Evolutionary conservation across 352 stramenopile species (phyloP).

Genomic region (Poterioochromonas sp.): DNA sequence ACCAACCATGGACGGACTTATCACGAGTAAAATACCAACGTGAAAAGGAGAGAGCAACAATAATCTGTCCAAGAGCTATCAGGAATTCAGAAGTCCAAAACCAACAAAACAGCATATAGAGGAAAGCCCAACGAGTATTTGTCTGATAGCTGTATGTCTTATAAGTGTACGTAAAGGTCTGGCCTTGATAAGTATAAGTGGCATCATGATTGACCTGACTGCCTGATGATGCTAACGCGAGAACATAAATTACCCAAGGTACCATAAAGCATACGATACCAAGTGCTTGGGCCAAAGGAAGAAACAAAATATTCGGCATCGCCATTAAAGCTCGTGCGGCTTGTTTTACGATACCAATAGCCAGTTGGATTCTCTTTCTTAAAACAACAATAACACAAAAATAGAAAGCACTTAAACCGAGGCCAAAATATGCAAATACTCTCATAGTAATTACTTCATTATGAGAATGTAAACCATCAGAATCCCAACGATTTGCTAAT

Average conservation of each 20-base stretch:
- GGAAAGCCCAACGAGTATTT: slow-evolving; percentile 28
- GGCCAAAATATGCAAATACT: background rate
- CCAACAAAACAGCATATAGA: slow-evolving; percentile 74
- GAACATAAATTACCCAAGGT: slow-evolving; percentile 54
- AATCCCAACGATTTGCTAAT: slow-evolving; percentile 32
- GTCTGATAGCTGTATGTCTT: slow-evolving; percentile 14
- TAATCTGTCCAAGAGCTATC: slow-evolving; percentile 83
- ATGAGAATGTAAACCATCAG: slow-evolving; percentile 39
- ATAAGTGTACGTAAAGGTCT: slow-evolving; percentile 3
- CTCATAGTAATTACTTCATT: slow-evolving; percentile 45
- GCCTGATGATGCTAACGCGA: slow-evolving; percentile 57
- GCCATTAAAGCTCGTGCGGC: slow-evolving; percentile 43
- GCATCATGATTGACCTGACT: slow-evolving; percentile 44
- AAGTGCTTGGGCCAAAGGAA: slow-evolving; percentile 59
- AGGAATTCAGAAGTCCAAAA: slow-evolving; percentile 93
- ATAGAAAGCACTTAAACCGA: slow-evolving; percentile 39
- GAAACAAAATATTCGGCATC: slow-evolving; percentile 43
- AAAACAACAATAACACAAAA: slow-evolving; percentile 58
- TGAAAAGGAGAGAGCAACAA: slow-evolving; percentile 74
- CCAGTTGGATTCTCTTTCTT: slow-evolving; percentile 56
- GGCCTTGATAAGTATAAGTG: background rate
- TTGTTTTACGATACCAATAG: slow-evolving; percentile 60
- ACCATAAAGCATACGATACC: slow-evolving; percentile 54
- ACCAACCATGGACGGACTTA: slow-evolving; percentile 46
- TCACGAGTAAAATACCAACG: slow-evolving; percentile 86